phyloP scores from a whole-genome alignment of 768 basidiomycete genomes.

The Mycena albidolilacea region DNA sequence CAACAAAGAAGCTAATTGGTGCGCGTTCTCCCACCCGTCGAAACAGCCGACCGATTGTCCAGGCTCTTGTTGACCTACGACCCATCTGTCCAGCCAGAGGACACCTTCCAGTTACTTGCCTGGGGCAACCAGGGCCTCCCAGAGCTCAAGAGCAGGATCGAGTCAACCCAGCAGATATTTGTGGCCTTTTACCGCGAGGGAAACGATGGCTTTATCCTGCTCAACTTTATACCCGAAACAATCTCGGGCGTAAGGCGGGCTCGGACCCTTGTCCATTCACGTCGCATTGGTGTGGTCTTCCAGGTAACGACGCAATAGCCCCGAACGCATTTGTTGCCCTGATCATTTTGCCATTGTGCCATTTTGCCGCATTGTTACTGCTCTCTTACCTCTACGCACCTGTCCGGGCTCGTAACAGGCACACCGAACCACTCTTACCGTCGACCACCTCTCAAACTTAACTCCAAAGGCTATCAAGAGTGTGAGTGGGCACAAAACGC shows the following conservation, averaged over 20 bases:
- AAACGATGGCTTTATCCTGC: conserved; percentile 56
- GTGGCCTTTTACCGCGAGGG: conserved; percentile 63
- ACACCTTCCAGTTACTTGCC: conserved; percentile 54
- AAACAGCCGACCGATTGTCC: conserved; percentile 23
- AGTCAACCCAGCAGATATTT: conserved; percentile 55
- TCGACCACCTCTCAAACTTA: conserved; percentile 61
- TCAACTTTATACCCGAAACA: conserved; percentile 62
- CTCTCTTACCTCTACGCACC: conserved; percentile 6
- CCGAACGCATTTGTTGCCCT: conserved; percentile 18
- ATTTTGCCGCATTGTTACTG: conserved; percentile 10
- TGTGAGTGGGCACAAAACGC: background rate
- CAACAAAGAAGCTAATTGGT: conserved; percentile 42
- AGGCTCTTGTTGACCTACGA: conserved; percentile 36
- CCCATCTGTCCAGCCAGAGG: conserved; percentile 49
- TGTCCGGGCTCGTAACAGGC: conserved; percentile 47
- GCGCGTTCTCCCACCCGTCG: conserved; percentile 5
- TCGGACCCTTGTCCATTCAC: conserved; percentile 62
- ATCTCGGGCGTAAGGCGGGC: conserved; percentile 58
- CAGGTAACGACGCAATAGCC: conserved; percentile 49
- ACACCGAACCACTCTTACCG: conserved; percentile 62
- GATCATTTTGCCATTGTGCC: background rate
- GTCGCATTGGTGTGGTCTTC: conserved; percentile 62
- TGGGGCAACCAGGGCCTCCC: conserved; percentile 59
- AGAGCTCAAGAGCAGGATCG: conserved; percentile 62
- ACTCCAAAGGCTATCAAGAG: conserved; percentile 54